Percentiles rank a stretch among this genome's conserved stretches.
Evolutionary conservation across 768 basidiomycete species (phyloP).

Genomic region (Suillus occidentalis): DNA sequence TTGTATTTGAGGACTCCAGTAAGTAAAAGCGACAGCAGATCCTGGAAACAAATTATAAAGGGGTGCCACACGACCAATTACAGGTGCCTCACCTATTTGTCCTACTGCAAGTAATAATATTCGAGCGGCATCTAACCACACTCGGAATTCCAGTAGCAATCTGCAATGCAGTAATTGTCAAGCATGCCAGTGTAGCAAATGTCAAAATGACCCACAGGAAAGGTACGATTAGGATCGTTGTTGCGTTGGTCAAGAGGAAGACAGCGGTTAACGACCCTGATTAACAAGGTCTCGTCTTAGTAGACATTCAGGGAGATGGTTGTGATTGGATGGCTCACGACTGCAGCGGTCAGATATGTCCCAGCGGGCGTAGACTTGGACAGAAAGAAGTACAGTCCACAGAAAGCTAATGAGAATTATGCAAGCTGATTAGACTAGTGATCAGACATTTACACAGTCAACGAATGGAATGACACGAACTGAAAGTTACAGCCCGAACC

Average conservation of each 20-base stretch:
- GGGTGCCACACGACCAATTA: neutral
- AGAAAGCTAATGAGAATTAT: constrained; percentile 45
- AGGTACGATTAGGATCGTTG: constrained; percentile 43
- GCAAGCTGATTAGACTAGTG: constrained; percentile 33
- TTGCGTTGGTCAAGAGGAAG: constrained; percentile 41
- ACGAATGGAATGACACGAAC: constrained; percentile 17
- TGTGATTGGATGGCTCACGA: constrained; percentile 36
- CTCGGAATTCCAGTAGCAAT: constrained; percentile 46
- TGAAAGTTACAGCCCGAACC: constrained; percentile 29
- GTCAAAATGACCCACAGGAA: constrained; percentile 38
- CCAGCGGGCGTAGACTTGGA: constrained; percentile 49
- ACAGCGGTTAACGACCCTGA: constrained; percentile 47
- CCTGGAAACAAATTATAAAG: constrained; percentile 28
- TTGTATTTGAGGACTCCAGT: constrained; percentile 41
- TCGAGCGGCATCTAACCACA: constrained; percentile 56
- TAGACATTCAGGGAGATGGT: neutral
- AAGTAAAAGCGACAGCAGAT: constrained; percentile 42
- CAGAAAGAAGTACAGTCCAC: constrained; percentile 48
- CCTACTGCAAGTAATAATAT: constrained; percentile 43
- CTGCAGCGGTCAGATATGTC: constrained; percentile 41
- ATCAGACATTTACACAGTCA: neutral
- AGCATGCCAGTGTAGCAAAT: neutral
- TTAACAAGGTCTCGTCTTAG: neutral
- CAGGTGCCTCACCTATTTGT: constrained; percentile 44
- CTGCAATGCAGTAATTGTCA: constrained; percentile 26